Conservation (phyloP, 805 yeast genomes). For the Sugiyamaella lignohabitans region DNA sequence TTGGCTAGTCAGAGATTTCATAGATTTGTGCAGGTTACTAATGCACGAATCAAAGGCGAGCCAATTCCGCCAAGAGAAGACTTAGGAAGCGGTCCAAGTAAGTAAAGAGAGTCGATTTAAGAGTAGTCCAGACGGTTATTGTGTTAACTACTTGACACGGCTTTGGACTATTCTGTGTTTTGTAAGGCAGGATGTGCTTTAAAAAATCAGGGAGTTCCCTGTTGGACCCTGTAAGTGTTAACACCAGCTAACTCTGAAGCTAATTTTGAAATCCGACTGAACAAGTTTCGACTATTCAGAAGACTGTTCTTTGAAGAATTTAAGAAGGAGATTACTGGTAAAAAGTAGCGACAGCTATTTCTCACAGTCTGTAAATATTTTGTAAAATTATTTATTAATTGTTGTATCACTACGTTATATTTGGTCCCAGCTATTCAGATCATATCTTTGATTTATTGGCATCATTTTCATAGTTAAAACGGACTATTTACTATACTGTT, state of each 20-base stretch:
- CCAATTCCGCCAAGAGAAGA: slow-evolving; percentile 14
- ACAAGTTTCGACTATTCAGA: slow-evolving; percentile 16
- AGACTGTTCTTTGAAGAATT: slow-evolving; percentile 20
- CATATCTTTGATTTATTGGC: too few species aligned
- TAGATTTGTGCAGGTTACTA: slow-evolving; percentile 19
- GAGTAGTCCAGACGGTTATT: background rate
- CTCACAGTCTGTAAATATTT: too few species aligned
- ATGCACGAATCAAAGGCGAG: slow-evolving; percentile 20
- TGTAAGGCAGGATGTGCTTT: too few species aligned
- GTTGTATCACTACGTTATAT: too few species aligned
- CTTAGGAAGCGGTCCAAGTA: background rate
- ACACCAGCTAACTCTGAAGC: too few species aligned
- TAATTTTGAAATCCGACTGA: slow-evolving; percentile 8
- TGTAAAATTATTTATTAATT: too few species aligned
- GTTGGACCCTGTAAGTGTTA: too few species aligned
- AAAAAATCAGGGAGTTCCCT: too few species aligned
- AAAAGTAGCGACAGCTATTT: too few species aligned
- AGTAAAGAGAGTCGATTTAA: background rate
- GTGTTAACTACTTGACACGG: too few species aligned
- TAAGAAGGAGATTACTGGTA: slow-evolving; percentile 10
- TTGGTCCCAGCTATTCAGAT: too few species aligned
- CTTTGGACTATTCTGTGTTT: too few species aligned
- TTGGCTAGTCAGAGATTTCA: slow-evolving; percentile 20
- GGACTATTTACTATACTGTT: slow-evolving; percentile 27
- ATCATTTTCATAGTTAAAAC: slow-evolving; percentile 18